Percentiles rank a stretch among this genome's conserved stretches.
phyloP scores from a whole-genome alignment of 345 rosid species.

The Carallia pectinifolia region DNA sequence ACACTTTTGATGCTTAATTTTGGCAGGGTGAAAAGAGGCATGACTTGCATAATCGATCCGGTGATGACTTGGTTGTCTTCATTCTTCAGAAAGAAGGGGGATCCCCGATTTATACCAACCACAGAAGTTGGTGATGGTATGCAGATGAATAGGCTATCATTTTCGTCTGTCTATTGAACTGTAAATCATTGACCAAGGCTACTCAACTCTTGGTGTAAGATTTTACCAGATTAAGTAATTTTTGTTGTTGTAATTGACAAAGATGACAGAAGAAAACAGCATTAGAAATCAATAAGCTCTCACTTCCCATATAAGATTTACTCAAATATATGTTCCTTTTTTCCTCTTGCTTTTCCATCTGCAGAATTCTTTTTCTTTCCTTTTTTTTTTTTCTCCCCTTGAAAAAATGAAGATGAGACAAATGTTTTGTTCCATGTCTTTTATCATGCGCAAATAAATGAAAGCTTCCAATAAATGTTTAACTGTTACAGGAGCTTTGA shows the following conservation, averaged over 20 bases:
- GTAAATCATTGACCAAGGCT: background rate
- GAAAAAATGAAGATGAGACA: background rate
- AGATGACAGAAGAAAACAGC: too few species aligned
- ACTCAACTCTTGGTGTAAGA: background rate
- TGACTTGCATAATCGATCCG: constrained; percentile 4
- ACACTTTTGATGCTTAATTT: constrained; percentile 6
- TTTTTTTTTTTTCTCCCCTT: background rate
- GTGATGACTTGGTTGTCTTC: constrained; percentile 44
- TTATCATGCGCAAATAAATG: background rate
- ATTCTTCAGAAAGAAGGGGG: constrained; percentile 29
- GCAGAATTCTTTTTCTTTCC: background rate
- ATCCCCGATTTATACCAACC: constrained; percentile 13
- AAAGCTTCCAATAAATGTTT: constrained; percentile 14
- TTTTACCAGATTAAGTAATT: background rate
- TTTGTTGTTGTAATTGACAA: background rate
- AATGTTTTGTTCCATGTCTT: background rate
- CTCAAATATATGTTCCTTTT: too few species aligned
- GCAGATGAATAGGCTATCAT: constrained; percentile 2
- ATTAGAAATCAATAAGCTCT: too few species aligned
- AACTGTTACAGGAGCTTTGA: constrained; percentile 45
- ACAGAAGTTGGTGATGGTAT: constrained; percentile 50
- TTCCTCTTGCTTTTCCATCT: too few species aligned
- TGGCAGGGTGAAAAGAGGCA: constrained; percentile 18
- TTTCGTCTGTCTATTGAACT: background rate
- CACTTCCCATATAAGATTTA: too few species aligned